Percentiles rank a stretch among this genome's conserved stretches.
Conservation (phyloP, 257 asterid species). For the Rubia yunnanensis region DNA sequence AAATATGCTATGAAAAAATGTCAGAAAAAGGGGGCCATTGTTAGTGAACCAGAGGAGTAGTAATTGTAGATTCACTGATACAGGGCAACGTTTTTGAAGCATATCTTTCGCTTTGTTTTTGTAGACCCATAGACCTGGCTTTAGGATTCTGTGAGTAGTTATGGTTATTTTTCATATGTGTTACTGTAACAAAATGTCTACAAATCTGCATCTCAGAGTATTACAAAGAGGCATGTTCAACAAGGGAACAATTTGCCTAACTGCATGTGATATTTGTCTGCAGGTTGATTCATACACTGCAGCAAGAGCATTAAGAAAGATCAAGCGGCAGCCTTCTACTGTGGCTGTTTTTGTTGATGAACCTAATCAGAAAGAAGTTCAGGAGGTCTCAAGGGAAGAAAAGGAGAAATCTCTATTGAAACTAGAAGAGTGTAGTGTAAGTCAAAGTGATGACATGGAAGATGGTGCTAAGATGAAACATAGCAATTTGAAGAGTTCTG, state of each 20-base stretch:
- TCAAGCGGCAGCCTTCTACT: constrained; percentile 57
- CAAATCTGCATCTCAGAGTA: not conserved
- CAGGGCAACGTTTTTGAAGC: not conserved
- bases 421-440: constrained; percentile 27
- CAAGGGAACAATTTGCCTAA: not conserved
- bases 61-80: not conserved
- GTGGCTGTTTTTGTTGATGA: constrained; percentile 29
- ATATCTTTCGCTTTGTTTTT: not conserved
- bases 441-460: constrained; percentile 41
- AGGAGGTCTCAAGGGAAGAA: constrained; percentile 24
- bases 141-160: not conserved
- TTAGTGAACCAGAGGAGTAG: too few species aligned
- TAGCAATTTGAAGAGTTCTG: constrained; percentile 27
- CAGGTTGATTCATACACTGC: constrained; percentile 69
- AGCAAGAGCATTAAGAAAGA: constrained; percentile 64
- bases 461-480: constrained; percentile 33
- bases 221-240: not conserved
- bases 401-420: constrained; percentile 24
- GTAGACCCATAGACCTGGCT: not conserved
- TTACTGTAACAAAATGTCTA: not conserved
- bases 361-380: constrained; percentile 23
- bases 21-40: too few species aligned
- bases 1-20: too few species aligned
- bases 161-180: not conserved
- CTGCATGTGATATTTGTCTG: constrained; percentile 8